These are phyloP conservation scores for Suillus brevipes DNA, from an alignment of 768 basidiomycete species.

Conservation along the genomic window DNA sequence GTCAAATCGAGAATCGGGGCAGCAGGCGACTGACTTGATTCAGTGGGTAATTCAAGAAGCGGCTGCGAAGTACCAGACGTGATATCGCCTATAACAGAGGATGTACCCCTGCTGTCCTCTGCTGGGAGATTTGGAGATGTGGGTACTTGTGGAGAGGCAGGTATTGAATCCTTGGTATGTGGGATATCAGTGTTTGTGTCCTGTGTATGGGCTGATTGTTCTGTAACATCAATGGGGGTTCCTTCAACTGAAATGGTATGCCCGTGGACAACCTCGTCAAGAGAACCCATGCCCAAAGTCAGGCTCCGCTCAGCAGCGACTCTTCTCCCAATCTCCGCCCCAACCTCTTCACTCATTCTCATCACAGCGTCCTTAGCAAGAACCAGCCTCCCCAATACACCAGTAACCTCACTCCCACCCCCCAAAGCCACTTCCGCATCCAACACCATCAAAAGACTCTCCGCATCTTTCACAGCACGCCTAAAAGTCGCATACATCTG, in stretches of 20 bases:
- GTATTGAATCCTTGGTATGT: background rate
- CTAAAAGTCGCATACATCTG: constrained; percentile 27
- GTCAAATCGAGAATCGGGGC: background rate
- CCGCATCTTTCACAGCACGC: constrained; percentile 36
- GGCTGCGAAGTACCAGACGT: background rate
- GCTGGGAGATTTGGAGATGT: background rate
- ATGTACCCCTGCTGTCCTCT: background rate
- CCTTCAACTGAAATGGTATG: background rate
- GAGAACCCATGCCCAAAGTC: background rate
- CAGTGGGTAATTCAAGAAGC: background rate
- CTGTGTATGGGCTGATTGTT: background rate
- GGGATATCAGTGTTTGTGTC: background rate
- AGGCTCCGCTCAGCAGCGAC: constrained; percentile 30
- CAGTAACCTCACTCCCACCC: constrained; percentile 31
- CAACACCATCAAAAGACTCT: constrained; percentile 34
- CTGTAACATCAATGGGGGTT: background rate
- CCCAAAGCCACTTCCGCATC: constrained; percentile 33
- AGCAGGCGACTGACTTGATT: background rate
- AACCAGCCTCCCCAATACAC: constrained; percentile 52
- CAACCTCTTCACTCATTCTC: constrained; percentile 56
- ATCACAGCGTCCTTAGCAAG: constrained; percentile 51
- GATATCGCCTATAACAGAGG: background rate
- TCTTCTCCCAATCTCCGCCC: constrained; percentile 52
- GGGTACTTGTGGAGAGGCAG: background rate
- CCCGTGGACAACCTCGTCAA: too few species aligned